Conservation (phyloP, 140 eudicot species). For the Ambrosia hybrid region DNA sequence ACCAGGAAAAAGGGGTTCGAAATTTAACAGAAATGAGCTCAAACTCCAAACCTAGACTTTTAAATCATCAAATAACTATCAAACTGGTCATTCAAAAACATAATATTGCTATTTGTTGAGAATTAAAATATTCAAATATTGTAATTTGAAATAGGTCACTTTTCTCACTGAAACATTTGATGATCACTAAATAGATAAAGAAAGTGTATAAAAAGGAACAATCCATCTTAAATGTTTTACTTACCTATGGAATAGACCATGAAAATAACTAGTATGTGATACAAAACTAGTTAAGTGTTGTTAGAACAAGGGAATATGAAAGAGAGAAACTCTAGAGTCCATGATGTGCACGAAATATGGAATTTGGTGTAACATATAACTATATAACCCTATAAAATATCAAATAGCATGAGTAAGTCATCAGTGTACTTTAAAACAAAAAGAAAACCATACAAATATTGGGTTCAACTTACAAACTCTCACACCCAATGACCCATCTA, state of each 20-base stretch:
- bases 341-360: conserved; percentile 4
- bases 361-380: background rate
- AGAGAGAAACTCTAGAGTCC: background rate
- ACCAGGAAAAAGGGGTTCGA: too few species aligned
- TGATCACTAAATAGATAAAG: too few species aligned
- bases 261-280: background rate
- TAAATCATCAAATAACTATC: too few species aligned
- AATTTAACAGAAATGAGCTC: too few species aligned
- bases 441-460: background rate
- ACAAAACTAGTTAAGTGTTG: background rate
- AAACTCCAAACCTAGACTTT: too few species aligned
- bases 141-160: too few species aligned
- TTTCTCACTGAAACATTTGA: too few species aligned
- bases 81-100: too few species aligned
- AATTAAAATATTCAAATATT: too few species aligned
- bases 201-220: background rate
- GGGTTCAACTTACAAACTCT: background rate
- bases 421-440: background rate
- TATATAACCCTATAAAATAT: background rate
- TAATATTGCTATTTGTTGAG: too few species aligned
- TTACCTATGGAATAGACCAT: conserved; percentile 12
- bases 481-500: background rate
- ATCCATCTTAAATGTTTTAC: background rate
- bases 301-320: background rate
- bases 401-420: background rate